Evolutionary conservation across 2,329 filamentous ascomycete species (phyloP).

Genomic region (Remersonia thermophila): DNA sequence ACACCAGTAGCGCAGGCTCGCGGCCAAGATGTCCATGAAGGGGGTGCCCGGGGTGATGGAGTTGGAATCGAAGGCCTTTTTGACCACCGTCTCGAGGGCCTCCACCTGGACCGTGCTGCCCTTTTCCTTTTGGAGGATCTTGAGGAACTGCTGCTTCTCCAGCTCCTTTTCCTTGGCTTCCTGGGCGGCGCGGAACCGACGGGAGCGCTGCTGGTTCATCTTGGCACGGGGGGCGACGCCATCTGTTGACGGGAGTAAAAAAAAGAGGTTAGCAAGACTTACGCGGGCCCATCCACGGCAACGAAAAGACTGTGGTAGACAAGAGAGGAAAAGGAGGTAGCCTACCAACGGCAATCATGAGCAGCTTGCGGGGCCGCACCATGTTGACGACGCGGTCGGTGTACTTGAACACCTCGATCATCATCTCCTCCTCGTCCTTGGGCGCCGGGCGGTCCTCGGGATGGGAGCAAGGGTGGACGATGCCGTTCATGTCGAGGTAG

Average conservation of each 20-base stretch:
- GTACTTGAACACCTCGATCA: constrained; percentile 95
- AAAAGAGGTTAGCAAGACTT: neutral
- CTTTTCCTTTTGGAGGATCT: constrained; percentile 70
- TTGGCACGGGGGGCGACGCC: constrained; percentile 95
- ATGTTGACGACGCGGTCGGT: constrained; percentile 98
- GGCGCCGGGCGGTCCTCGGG: constrained; percentile 87
- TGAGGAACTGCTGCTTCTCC: constrained; percentile 78
- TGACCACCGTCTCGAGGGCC: constrained; percentile 48
- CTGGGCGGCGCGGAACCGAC: constrained; percentile 86
- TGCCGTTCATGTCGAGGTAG: constrained; percentile 98
- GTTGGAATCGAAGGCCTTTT: constrained; percentile 86
- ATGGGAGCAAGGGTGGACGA: constrained; percentile 96
- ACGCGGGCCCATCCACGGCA: too few relatives aligned
- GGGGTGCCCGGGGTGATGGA: constrained; percentile 91
- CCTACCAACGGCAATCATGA: constrained; percentile 93
- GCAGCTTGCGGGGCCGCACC: constrained; percentile 86
- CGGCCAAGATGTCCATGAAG: constrained; percentile 93
- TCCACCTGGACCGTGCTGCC: constrained; percentile 51
- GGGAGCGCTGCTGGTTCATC: constrained; percentile 98
- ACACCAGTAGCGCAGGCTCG: constrained; percentile 89
- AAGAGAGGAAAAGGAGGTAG: constrained; percentile 13
- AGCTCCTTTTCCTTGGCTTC: constrained; percentile 90
- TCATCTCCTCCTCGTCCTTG: constrained; percentile 96
- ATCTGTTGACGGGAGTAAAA: constrained; percentile 52
- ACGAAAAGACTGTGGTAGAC: too few relatives aligned